Conservation (phyloP, 139 green algal genomes). For the Diplosphaera chodatii region DNA sequence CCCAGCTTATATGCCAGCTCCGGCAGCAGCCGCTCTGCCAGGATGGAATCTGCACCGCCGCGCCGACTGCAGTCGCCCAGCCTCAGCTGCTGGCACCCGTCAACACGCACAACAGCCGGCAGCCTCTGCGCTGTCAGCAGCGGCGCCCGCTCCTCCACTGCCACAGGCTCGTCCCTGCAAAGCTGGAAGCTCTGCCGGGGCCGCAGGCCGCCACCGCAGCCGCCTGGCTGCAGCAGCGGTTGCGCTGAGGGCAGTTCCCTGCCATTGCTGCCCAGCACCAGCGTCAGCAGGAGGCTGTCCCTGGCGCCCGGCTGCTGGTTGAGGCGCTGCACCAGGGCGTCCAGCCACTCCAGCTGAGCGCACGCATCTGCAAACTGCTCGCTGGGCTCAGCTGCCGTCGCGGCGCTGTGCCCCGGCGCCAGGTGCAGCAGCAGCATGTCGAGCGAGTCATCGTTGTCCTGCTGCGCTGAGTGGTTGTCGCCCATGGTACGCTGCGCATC, state of each 20-base stretch:
- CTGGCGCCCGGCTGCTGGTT: slow-evolving; percentile 17
- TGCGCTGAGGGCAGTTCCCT: neutral
- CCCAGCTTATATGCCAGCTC: slow-evolving; percentile 71
- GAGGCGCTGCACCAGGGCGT: slow-evolving; percentile 23
- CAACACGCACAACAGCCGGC: slow-evolving; percentile 34
- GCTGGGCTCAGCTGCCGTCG: slow-evolving; percentile 4
- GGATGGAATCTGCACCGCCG: slow-evolving; percentile 32
- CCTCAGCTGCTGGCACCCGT: slow-evolving; percentile 12
- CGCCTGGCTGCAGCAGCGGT: neutral
- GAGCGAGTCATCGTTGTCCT: slow-evolving; percentile 9
- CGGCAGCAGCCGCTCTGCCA: slow-evolving; percentile 49
- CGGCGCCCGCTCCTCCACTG: slow-evolving; percentile 1
- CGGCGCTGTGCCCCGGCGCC: no score
- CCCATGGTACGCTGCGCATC: no score
- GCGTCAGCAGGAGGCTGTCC: slow-evolving; percentile 31
- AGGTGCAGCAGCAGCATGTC: slow-evolving; percentile 31
- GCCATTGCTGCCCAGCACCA: slow-evolving; percentile 21
- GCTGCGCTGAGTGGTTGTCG: no score
- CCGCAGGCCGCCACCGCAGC: slow-evolving; percentile 14
- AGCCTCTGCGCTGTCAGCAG: slow-evolving; percentile 45
- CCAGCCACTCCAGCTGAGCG: slow-evolving; percentile 36
- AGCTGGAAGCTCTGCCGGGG: slow-evolving; percentile 54
- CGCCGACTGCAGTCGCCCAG: slow-evolving; percentile 17
- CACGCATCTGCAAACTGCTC: neutral
- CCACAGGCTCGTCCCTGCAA: slow-evolving; percentile 9